These are phyloP conservation scores for Dendrostoma leiphaemia DNA, from an alignment of 2,329 filamentous ascomycete genomes.

Conservation along the genomic window DNA sequence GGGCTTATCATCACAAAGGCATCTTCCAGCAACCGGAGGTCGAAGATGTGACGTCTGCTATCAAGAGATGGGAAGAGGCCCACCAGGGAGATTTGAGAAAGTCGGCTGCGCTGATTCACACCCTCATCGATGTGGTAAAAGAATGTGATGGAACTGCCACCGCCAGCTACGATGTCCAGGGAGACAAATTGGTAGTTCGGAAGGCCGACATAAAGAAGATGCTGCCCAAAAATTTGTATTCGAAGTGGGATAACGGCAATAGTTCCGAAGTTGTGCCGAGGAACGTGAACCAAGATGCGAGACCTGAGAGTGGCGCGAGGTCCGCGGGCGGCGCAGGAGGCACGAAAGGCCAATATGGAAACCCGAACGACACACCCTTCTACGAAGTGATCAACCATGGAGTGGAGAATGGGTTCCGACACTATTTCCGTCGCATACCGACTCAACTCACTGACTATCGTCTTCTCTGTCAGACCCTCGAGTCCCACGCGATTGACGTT, in stretches of 20 bases:
- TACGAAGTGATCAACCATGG: neutral
- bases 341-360: neutral
- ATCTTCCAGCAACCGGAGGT: slow-evolving; percentile 32
- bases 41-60: slow-evolving; percentile 33
- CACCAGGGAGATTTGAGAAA: slow-evolving; percentile 30
- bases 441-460: neutral
- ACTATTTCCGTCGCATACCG: neutral
- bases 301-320: neutral
- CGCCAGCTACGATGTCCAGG: slow-evolving; percentile 23
- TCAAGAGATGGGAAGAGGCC: slow-evolving; percentile 34
- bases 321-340: neutral
- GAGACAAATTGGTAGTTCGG: slow-evolving; percentile 26
- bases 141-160: slow-evolving; percentile 25
- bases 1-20: slow-evolving; percentile 39
- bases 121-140: slow-evolving; percentile 31
- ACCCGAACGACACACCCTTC: neutral
- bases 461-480: neutral
- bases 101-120: slow-evolving; percentile 22
- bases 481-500: neutral
- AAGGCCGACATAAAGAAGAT: slow-evolving; percentile 22
- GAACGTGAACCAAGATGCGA: neutral
- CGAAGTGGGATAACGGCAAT: slow-evolving; percentile 20
- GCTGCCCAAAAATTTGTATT: slow-evolving; percentile 31
- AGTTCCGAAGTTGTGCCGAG: neutral
- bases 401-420: neutral